Evolutionary conservation across 2,329 filamentous ascomycete species (phyloP), one percentile per base, ranked within the genome.

Genomic region (Penicillium occitanis): DNA sequence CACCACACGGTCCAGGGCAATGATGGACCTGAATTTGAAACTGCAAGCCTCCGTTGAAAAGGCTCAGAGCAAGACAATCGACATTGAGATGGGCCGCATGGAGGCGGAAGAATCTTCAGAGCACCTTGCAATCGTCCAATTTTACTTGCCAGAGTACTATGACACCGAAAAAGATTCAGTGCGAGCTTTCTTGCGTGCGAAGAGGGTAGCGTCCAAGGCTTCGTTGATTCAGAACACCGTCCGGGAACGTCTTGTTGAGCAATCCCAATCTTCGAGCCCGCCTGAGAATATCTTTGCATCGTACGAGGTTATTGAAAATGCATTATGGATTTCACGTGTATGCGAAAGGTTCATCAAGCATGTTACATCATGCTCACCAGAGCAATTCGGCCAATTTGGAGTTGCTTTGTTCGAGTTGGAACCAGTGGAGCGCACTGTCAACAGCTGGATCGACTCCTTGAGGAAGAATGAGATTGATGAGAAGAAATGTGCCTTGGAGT

Each of bases 11-110:
- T 96, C 94, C 53, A 88, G 93, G 69, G 93, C 94, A 63, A 96
- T 99, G 90, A 91, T 97, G 87, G 94, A 99, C 73, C 85, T 99
- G 55, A 98, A 98, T 78, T 87, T 94, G 85, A 96, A 96, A 79
- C 85, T 99, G 51, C 94, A 97, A 74, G 87, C 91, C 65, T 96
- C 93, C 13, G 93, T 93, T 11, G 87, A 92, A 48, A 97, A 97
- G 81, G 91, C 94, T 2, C 94, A 97, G 76, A 89, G 92, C 73
- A 98, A 97, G 81, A 93, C 93, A 0, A 96, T 99, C 68, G 93
- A 97, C 70, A 84, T 97, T 35, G 93, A 98, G 76, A 82, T 98
- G 66, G 87, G 90, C 63, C 90, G 91, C 65, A 86, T 98, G 74
- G 92, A 96, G 72, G 93, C 93, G 0, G 90, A 96, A 72, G 92